These are phyloP conservation scores for Phytopythium aichiense DNA, from an alignment of 352 stramenopile genomes.

Conservation along the genomic window DNA sequence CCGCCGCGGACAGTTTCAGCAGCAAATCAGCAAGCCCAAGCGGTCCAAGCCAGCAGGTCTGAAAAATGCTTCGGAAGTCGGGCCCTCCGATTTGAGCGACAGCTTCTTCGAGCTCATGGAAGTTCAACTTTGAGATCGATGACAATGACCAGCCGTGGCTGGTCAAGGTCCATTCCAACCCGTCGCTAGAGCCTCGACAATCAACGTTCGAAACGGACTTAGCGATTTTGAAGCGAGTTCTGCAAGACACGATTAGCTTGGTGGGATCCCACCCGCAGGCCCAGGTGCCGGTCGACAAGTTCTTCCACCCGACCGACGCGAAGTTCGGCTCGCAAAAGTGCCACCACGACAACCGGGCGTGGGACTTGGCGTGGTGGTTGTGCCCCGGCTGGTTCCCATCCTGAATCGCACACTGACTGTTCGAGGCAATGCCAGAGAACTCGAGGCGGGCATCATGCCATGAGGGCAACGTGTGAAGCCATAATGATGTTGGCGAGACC, in stretches of 20 bases:
- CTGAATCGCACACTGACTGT: constrained; percentile 50
- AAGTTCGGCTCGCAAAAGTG: constrained; percentile 66
- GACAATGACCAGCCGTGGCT: constrained; percentile 91
- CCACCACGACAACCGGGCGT: constrained; percentile 46
- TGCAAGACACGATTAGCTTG: constrained; percentile 67
- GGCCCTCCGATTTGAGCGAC: constrained; percentile 35
- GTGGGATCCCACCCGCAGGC: constrained; percentile 61
- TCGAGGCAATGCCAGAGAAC: constrained; percentile 54
- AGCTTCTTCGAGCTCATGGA: constrained; percentile 95
- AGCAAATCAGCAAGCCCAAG: constrained; percentile 39
- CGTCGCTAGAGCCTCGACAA: constrained; percentile 43
- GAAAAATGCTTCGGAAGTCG: constrained; percentile 15
- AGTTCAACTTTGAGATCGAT: constrained; percentile 97
- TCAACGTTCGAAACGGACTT: constrained; percentile 63
- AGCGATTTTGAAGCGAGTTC: constrained; percentile 53
- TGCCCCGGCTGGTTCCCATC: constrained; percentile 72
- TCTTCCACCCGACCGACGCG: constrained; percentile 37
- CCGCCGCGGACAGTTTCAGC: constrained; percentile 40
- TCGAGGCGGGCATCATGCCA: constrained; percentile 58
- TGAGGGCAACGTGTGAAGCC: too few relatives aligned
- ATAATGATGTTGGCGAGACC: too few relatives aligned
- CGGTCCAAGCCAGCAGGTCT: constrained; percentile 10
- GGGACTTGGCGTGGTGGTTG: constrained; percentile 70
- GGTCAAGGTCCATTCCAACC: constrained; percentile 80
- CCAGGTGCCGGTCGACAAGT: constrained; percentile 50